Evolutionary conservation across 257 asterid genomes (phyloP).

Genomic region (Nicotiana undulata): DNA sequence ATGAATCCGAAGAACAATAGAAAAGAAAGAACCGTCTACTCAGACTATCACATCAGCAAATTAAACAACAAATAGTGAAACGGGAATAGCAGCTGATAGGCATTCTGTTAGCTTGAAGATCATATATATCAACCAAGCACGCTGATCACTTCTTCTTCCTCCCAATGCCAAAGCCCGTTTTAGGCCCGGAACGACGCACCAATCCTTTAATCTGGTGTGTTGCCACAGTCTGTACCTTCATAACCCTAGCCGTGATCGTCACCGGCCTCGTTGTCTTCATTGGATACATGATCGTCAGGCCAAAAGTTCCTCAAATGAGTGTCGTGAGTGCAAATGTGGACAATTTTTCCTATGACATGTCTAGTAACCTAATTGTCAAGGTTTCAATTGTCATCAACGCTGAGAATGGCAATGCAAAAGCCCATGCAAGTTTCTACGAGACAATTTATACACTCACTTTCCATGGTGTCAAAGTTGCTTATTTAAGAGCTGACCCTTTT

Average conservation of each 20-base stretch:
- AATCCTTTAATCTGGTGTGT: slow-evolving; percentile 59
- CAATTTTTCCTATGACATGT: slow-evolving; percentile 49
- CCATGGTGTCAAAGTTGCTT: slow-evolving; percentile 36
- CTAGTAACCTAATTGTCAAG: slow-evolving; percentile 39
- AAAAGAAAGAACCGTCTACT: background rate
- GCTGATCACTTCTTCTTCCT: background rate
- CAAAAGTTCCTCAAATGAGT: slow-evolving; percentile 53
- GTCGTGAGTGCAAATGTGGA: slow-evolving; percentile 47
- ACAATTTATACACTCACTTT: slow-evolving; percentile 35
- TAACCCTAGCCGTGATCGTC: slow-evolving; percentile 52
- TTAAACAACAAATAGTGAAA: background rate
- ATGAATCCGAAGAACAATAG: background rate
- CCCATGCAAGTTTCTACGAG: slow-evolving; percentile 42
- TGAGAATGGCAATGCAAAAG: slow-evolving; percentile 48
- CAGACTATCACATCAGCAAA: background rate
- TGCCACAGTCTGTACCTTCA: slow-evolving; percentile 51
- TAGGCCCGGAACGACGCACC: slow-evolving; percentile 39
- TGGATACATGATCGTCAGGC: slow-evolving; percentile 53
- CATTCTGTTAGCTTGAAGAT: background rate
- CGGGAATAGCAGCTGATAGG: background rate
- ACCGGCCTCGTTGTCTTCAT: slow-evolving; percentile 50
- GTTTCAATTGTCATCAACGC: slow-evolving; percentile 41
- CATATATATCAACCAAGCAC: background rate
- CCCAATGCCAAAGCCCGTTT: slow-evolving; percentile 30
- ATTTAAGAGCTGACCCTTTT: slow-evolving; percentile 33